Percentiles rank a stretch among this genome's conserved stretches.
These are phyloP conservation scores for Euphorbia tirucalli DNA, from an alignment of 345 rosid species.

Conservation along the genomic window DNA sequence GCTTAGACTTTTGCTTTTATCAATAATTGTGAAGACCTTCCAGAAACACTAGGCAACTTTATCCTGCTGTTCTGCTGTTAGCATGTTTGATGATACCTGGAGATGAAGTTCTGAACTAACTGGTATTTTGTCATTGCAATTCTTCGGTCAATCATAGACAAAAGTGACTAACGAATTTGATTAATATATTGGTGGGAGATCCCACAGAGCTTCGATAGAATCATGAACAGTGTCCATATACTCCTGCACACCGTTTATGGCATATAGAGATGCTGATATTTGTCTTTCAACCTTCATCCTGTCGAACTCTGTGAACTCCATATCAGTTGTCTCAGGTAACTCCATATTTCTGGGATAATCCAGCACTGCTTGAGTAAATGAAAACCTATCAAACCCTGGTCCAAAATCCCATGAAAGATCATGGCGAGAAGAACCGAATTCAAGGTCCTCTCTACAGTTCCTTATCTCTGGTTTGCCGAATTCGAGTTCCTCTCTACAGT, in stretches of 20 bases:
- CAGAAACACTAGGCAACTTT: background rate
- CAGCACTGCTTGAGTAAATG: conserved; percentile 41
- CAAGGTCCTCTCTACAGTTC: conserved; percentile 33
- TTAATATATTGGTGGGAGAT: conserved; percentile 61
- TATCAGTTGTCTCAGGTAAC: conserved; percentile 15
- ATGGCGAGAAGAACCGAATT: conserved; percentile 26
- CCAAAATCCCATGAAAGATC: conserved; percentile 31
- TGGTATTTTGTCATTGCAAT: background rate
- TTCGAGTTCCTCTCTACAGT: conserved; percentile 33
- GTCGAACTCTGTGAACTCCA: conserved; percentile 55
- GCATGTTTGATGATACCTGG: too few relatives aligned
- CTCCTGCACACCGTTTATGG: conserved; percentile 70
- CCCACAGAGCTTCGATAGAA: conserved; percentile 60
- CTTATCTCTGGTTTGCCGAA: conserved; percentile 51
- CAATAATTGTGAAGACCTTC: conserved; percentile 9
- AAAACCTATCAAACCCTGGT: conserved; percentile 44
- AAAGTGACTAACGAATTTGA: conserved; percentile 2
- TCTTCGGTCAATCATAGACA: background rate
- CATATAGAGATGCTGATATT: conserved; percentile 66
- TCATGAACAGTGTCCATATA: conserved; percentile 49
- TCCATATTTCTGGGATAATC: conserved; percentile 36
- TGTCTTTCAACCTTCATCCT: conserved; percentile 72
- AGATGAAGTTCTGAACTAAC: background rate
- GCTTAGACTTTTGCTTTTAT: conserved; percentile 12
- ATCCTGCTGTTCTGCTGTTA: conserved; percentile 8